Base-by-base conservation (phyloP, 2,329 filamentous ascomycete genomes). In the Trichoderma hamatum region DNA sequence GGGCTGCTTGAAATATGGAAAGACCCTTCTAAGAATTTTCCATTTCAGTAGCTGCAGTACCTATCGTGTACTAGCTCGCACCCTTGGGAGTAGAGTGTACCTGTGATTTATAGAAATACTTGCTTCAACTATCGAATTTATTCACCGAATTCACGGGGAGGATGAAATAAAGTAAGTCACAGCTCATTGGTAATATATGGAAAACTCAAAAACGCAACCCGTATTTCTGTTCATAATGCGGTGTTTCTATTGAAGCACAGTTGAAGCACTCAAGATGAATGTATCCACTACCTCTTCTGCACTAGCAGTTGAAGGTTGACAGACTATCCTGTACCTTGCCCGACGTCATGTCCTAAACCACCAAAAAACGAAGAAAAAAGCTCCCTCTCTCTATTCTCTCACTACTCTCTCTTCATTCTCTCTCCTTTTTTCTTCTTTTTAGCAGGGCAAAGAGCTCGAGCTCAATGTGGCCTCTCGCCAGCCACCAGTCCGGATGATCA, bases 401-500 rank as follows among this genome's bases (percentile, higher is more conserved):
- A 19, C 24, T 11, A 28, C n/a, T 26, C 56, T 19, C 21, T 32
- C 30, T 24, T 30, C 9, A 19, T 26, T 24, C 28, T 26, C 32
- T 24, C 30, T 19, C 11, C 5, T 10, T 10, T 21, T 30, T 2
- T 16, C 36, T 19, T 46, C 7, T 14, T 11, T 11, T 13, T 11
- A 21, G 46, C 10, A 24, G 30, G 14, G 14, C 28, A n/a, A 43
- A 24, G 55, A 30, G 49, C 55, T 11, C 21, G 39, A 67, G 39
- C 56, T 64, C 59, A 54, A 70, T 70, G 69, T 59, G 39, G 30
- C 60, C 34, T 56, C n/a, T 21, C 54, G 7, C 3, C 46, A 32
- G 32, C 51, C 34, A 34, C 32, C 59, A 71, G 73, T 71, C 74
- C 72, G 73, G 69, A 79, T 79, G 77, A 77, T 74, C 67, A 72